Base-by-base conservation (phyloP, 805 yeast genomes). In the Komagataella phaffii region DNA sequence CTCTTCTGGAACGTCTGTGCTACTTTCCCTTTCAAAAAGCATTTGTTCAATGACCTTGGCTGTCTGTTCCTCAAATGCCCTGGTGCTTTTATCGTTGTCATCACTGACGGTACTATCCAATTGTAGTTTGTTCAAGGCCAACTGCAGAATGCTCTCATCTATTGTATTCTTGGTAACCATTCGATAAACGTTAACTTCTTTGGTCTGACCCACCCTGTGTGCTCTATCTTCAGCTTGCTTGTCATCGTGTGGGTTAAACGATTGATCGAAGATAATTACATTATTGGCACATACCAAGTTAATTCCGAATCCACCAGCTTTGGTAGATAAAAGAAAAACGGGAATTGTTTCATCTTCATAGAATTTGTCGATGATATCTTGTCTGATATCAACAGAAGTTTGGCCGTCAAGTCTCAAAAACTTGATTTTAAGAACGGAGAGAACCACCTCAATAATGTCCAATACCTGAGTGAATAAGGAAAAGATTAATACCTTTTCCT, bases 291-390 rank as follows among this genome's bases (percentile, higher is more conserved):
- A 93, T 1, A 95, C 93, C 59, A 93, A 75, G 62, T 93, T 93
- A 67, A 93, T 93, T 53, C 99, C 99, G 68, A 93, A 93, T 1
- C 99, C 99, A 63, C 99, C 99, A 0, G 99, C 98, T 63, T 88
- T 88, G 3, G 99, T 93, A 8, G 96, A 88, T 47, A 93, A 71
- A 49, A 93, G 71, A 61, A 93, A 91, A 3, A 93, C 84, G 0
- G 95, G 91, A 56, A 93, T 87, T 4, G 80, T 73, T 0, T 77
- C 76, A 55, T 89, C 95, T 40, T 86, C 89, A 60, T 88, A 84
- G 62, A 86, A 93, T 58, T 79, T 80, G 68, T 93, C 99, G 58
- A 93, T 91, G 57, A 91, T 70, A 53, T 85, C 88, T 66, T 93
- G 99, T 62, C 99, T 79, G 24, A 86, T 82, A 55, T 93, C 96